phyloP scores from a whole-genome alignment of 163 green algal species.

The Chlorella variabilis region DNA sequence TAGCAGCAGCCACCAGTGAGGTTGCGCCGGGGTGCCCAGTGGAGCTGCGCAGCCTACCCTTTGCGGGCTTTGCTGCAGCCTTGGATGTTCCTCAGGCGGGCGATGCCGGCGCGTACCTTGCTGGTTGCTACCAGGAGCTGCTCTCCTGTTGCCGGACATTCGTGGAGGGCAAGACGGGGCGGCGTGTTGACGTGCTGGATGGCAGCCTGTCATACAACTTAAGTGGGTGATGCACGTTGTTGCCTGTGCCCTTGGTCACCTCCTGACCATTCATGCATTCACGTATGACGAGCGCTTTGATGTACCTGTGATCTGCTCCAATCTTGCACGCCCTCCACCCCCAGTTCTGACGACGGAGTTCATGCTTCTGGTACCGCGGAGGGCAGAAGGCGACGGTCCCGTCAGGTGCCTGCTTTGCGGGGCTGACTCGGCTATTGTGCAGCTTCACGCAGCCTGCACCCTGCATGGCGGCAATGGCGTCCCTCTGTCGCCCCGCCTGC shows the following conservation, averaged over 20 bases:
- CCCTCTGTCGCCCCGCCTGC: not conserved
- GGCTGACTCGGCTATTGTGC: too few species aligned
- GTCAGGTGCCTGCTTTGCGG: conserved; percentile 11
- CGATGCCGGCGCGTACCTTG: not conserved
- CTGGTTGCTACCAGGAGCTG: not conserved
- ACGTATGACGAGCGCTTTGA: too few species aligned
- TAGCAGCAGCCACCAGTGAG: conserved; percentile 19
- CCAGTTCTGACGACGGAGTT: conserved; percentile 63
- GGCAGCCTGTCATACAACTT: conserved; percentile 2
- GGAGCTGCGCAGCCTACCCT: conserved; percentile 59
- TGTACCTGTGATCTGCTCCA: too few species aligned
- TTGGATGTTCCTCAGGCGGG: not conserved
- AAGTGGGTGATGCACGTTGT: too few species aligned
- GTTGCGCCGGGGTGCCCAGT: conserved; percentile 30
- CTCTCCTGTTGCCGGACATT: not conserved
- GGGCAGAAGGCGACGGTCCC: conserved; percentile 53
- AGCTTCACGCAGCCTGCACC: too few species aligned
- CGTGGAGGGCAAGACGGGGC: not conserved
- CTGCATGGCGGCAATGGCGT: too few species aligned
- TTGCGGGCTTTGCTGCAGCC: conserved; percentile 31
- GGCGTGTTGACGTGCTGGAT: not conserved
- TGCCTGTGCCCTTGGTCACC: too few species aligned
- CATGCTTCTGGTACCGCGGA: conserved; percentile 76
- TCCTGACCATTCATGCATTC: too few species aligned
- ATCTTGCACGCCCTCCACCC: too few species aligned